Evolutionary conservation across 1,284 basidiomycete species (phyloP).

Genomic region (Waitea zeae): DNA sequence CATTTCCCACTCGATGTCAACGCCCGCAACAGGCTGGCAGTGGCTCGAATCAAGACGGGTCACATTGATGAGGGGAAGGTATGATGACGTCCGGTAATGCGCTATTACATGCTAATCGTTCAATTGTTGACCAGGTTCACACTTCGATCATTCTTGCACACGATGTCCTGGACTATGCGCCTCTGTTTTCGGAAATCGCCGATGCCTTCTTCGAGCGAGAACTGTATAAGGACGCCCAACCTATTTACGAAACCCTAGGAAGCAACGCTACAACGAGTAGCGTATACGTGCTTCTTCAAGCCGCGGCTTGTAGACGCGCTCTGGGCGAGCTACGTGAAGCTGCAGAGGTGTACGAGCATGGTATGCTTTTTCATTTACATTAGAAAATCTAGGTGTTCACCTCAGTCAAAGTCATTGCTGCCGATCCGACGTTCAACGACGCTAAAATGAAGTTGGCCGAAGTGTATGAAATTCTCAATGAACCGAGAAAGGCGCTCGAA

Average conservation of each 20-base stretch:
- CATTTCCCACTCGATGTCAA: slow-evolving; percentile 62
- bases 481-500: slow-evolving; percentile 70
- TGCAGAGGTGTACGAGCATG: slow-evolving; percentile 67
- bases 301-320: slow-evolving; percentile 61
- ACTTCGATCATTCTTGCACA: slow-evolving; percentile 52
- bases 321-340: slow-evolving; percentile 59
- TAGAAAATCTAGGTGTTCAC: slow-evolving; percentile 1
- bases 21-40: slow-evolving; percentile 72
- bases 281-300: slow-evolving; percentile 47
- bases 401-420: slow-evolving; percentile 39
- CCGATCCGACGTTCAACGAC: slow-evolving; percentile 61
- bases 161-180: slow-evolving; percentile 60
- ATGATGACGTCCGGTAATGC: neutral
- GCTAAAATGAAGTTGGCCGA: slow-evolving; percentile 82
- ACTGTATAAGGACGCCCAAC: slow-evolving; percentile 59
- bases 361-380: slow-evolving; percentile 21
- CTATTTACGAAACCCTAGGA: slow-evolving; percentile 62
- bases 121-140: slow-evolving; percentile 39
- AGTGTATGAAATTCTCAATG: slow-evolving; percentile 70
- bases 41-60: slow-evolving; percentile 71
- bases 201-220: slow-evolving; percentile 68
- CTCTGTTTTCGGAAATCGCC: slow-evolving; percentile 70
- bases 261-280: slow-evolving; percentile 58
- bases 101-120: neutral
- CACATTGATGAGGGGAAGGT: slow-evolving; percentile 75